Evolutionary conservation across 768 basidiomycete genomes (phyloP).

Genomic region (Astraeus odoratus): DNA sequence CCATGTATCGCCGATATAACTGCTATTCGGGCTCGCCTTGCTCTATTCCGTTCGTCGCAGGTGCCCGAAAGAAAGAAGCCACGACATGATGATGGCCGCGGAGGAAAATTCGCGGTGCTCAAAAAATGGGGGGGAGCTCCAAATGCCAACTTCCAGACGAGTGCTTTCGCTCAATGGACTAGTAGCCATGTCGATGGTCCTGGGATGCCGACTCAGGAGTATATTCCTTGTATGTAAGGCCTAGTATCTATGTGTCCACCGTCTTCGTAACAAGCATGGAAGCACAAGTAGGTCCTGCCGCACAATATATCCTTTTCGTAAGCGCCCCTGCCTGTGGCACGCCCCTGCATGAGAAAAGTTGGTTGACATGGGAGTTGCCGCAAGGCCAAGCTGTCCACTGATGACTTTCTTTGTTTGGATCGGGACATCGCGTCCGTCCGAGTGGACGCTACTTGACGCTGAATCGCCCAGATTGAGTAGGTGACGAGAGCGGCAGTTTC

Average conservation of each 20-base stretch:
- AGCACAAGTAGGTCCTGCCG: background rate
- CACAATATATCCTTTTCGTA: constrained; percentile 1
- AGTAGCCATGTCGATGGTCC: too few relatives aligned
- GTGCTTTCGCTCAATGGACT: background rate
- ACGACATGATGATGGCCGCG: background rate
- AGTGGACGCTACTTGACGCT: background rate
- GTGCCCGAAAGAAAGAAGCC: background rate
- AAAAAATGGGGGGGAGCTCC: background rate
- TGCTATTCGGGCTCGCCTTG: background rate
- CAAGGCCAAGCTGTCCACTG: background rate
- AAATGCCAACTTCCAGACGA: background rate
- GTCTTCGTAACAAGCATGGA: background rate
- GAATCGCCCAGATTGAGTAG: constrained; percentile 4
- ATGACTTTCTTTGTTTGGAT: background rate
- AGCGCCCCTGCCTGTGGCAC: background rate
- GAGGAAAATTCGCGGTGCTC: background rate
- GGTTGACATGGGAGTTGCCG: background rate
- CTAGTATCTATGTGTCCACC: too few relatives aligned
- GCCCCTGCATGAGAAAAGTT: background rate
- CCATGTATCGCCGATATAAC: background rate
- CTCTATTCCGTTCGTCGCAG: background rate
- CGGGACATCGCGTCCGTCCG: background rate
- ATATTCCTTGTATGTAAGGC: too few relatives aligned
- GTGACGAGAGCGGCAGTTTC: background rate
- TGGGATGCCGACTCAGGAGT: too few relatives aligned